Evolutionary conservation across 495 filamentous ascomycete genomes (phyloP).

Genomic region (Venustampulla echinocandica): DNA sequence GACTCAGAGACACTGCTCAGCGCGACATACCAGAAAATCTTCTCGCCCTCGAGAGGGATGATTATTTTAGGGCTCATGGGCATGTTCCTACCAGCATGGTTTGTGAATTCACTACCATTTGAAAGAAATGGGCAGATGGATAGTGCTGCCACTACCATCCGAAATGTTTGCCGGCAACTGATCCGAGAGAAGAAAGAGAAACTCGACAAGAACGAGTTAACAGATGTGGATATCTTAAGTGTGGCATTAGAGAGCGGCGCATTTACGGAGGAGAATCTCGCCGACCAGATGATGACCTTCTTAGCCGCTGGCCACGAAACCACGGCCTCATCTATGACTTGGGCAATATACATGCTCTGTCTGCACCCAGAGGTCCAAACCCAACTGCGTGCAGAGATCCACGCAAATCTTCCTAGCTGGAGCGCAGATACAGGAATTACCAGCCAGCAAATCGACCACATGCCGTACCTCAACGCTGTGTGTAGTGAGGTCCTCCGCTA

Average conservation of each 20-base stretch:
- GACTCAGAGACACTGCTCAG: constrained; percentile 56
- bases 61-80: constrained; percentile 37
- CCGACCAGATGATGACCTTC: constrained; percentile 94
- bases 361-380: constrained; percentile 39
- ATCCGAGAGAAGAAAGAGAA: constrained; percentile 60
- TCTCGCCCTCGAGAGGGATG: constrained; percentile 34
- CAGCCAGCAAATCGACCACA: constrained; percentile 40
- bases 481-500: constrained; percentile 30
- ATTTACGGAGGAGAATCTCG: constrained; percentile 71
- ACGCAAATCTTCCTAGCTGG: constrained; percentile 52
- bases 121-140: constrained; percentile 55
- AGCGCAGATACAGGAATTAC: constrained; percentile 37
- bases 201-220: constrained; percentile 40
- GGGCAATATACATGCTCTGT: constrained; percentile 44
- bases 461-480: constrained; percentile 49
- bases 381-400: constrained; percentile 44
- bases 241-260: constrained; percentile 68
- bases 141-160: constrained; percentile 48
- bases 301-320: constrained; percentile 84
- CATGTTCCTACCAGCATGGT: constrained; percentile 39
- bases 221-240: constrained; percentile 70
- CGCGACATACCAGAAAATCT: constrained; percentile 54
- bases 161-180: constrained; percentile 52
- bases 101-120: constrained; percentile 50
- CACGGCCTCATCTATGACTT: constrained; percentile 47